Conservation (phyloP, 2,329 filamentous ascomycete species). For the Trichoderma sp. region DNA sequence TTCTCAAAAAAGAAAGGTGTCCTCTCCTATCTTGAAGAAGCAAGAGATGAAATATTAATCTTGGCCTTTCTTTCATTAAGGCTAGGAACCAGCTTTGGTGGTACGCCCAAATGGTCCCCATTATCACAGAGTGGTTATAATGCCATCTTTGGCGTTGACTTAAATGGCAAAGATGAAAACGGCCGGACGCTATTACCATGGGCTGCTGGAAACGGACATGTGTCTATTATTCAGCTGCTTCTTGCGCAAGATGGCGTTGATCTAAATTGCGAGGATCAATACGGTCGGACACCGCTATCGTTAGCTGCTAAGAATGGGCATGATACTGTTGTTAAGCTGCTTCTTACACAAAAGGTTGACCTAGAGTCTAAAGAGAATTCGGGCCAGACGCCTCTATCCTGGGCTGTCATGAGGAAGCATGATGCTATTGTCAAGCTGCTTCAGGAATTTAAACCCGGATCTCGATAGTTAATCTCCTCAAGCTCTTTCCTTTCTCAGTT, state of each 20-base stretch:
- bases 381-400: background rate
- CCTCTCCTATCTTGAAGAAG: background rate
- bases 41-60: background rate
- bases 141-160: background rate
- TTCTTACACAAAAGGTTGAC: background rate
- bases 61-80: background rate
- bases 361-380: no score
- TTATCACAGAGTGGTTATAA: no score
- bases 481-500: no score
- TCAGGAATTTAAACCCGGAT: no score
- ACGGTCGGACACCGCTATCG: background rate
- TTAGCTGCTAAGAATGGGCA: background rate
- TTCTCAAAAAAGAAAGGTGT: background rate
- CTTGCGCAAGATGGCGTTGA: background rate
- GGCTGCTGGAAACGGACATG: background rate
- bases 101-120: no score
- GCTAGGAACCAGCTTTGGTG: background rate
- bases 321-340: background rate
- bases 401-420: background rate
- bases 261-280: accelerated
- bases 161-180: accelerated
- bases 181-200: background rate
- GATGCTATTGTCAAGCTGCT: background rate
- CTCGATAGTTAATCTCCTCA: no score
- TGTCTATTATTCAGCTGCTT: background rate